phyloP scores from a whole-genome alignment of 2,329 filamentous ascomycete species.

The Pestalotiopsis sp. region DNA sequence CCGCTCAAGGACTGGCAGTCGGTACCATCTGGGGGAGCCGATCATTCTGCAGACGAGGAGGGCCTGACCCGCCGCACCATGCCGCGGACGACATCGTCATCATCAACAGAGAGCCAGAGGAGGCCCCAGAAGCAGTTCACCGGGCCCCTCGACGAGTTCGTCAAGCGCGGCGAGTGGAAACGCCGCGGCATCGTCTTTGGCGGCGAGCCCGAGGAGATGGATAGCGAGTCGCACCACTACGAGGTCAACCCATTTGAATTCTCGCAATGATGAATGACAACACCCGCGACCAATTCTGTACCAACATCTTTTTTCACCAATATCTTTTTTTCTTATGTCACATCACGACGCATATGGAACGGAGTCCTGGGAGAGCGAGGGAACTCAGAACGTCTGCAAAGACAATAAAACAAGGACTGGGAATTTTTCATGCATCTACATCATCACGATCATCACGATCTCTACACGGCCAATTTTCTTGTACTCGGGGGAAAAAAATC shows the following conservation, averaged over 20 bases:
- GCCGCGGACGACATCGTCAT: slow-evolving; percentile 4
- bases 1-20: slow-evolving; percentile 36
- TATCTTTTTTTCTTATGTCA: not conserved
- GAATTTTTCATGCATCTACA: not conserved
- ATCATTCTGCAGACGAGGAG: slow-evolving; percentile 18
- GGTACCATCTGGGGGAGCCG: slow-evolving; percentile 27
- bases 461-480: not conserved
- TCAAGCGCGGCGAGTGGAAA: slow-evolving; percentile 36
- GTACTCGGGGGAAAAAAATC: not conserved
- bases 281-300: not conserved
- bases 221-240: slow-evolving; percentile 30
- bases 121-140: slow-evolving; percentile 30
- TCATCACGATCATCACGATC: not conserved
- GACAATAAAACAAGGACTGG: not conserved
- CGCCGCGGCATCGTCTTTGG: slow-evolving; percentile 35
- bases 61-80: slow-evolving; percentile 17
- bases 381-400: slow-evolving; percentile 1
- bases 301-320: not conserved
- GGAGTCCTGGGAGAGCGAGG: not conserved
- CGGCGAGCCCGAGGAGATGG: slow-evolving; percentile 25
- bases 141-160: slow-evolving; percentile 27
- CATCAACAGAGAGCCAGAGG: slow-evolving; percentile 19
- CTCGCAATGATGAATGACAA: not conserved
- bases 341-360: slow-evolving; percentile 1
- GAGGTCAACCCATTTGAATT: slow-evolving; percentile 26